A percentile compares a stretch with the other conserved stretches of the same genome.
Conservation (phyloP, 305 asterid species). For the Ajuga reptans region DNA sequence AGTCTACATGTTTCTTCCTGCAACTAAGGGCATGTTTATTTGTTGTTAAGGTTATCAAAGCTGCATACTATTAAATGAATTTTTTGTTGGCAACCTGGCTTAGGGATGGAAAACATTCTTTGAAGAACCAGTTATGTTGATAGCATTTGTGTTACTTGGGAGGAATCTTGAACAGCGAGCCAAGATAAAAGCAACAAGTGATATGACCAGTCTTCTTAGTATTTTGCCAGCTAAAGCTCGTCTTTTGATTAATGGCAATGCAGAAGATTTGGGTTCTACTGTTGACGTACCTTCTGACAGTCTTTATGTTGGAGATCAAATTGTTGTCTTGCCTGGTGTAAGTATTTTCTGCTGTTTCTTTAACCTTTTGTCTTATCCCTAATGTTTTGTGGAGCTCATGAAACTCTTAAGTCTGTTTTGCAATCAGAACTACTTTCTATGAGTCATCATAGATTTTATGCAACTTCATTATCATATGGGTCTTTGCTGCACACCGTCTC, state of each 20-base stretch:
- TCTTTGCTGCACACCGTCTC: slow-evolving; percentile 2
- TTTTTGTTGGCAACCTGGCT: slow-evolving; percentile 14
- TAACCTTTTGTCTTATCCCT: slow-evolving; percentile 6
- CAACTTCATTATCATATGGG: background rate
- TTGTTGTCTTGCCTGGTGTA: slow-evolving; percentile 89
- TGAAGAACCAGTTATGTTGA: slow-evolving; percentile 97
- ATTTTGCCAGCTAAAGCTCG: slow-evolving; percentile 94
- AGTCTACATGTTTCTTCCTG: slow-evolving; percentile 8
- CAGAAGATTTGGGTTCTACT: slow-evolving; percentile 47
- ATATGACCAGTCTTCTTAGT: slow-evolving; percentile 88
- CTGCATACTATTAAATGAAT: slow-evolving; percentile 22
- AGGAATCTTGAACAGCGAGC: slow-evolving; percentile 98
- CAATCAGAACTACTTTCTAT: slow-evolving; percentile 11
- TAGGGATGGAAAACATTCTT: slow-evolving; percentile 98
- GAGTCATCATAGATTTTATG: background rate
- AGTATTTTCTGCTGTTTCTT: slow-evolving; percentile 33
- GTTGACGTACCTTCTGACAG: slow-evolving; percentile 81
- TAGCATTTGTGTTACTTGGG: slow-evolving; percentile 93
- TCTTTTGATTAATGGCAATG: slow-evolving; percentile 54
- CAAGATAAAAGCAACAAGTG: slow-evolving; percentile 89
- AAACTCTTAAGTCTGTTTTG: background rate
- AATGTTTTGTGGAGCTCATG: slow-evolving; percentile 14
- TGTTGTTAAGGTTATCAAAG: slow-evolving; percentile 12
- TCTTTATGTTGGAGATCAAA: slow-evolving; percentile 90
- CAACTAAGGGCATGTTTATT: slow-evolving; percentile 9